phyloP scores from a whole-genome alignment of 148 eudicot species.

The Fagopyrum homotropicum region DNA sequence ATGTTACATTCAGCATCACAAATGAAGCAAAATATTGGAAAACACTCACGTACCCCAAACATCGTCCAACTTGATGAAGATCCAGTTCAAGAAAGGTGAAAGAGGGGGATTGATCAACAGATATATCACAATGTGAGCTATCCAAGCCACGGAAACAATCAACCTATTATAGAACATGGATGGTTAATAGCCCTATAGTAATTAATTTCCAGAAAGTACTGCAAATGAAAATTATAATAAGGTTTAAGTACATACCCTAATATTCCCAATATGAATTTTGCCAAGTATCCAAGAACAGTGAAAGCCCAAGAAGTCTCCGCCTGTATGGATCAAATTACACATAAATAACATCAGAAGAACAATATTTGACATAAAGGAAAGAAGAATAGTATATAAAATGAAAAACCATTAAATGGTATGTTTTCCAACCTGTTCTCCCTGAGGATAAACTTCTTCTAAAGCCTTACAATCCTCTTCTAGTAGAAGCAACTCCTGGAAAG shows the following conservation, averaged over 20 bases:
- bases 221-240: neutral
- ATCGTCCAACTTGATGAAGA: conserved; percentile 86
- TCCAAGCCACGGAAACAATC: conserved; percentile 96
- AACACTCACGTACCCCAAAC: conserved; percentile 59
- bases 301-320: conserved; percentile 98
- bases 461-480: conserved; percentile 91
- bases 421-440: conserved; percentile 89
- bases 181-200: neutral
- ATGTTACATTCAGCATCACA: neutral
- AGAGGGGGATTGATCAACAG: conserved; percentile 83
- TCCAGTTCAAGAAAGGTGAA: conserved; percentile 79
- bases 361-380: neutral
- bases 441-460: conserved; percentile 99
- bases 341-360: conserved; percentile 12
- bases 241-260: conserved; percentile 48
- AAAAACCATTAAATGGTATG: conserved; percentile 1
- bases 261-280: conserved; percentile 77
- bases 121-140: conserved; percentile 88
- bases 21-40: neutral
- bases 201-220: neutral
- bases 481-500: conserved; percentile 72
- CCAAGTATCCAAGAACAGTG: conserved; percentile 96
- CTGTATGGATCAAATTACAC: conserved; percentile 28
- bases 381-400: neutral
- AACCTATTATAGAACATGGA: conserved; percentile 41